phyloP scores from a whole-genome alignment of 345 rosid species.

The Cochlearia excelsa region DNA sequence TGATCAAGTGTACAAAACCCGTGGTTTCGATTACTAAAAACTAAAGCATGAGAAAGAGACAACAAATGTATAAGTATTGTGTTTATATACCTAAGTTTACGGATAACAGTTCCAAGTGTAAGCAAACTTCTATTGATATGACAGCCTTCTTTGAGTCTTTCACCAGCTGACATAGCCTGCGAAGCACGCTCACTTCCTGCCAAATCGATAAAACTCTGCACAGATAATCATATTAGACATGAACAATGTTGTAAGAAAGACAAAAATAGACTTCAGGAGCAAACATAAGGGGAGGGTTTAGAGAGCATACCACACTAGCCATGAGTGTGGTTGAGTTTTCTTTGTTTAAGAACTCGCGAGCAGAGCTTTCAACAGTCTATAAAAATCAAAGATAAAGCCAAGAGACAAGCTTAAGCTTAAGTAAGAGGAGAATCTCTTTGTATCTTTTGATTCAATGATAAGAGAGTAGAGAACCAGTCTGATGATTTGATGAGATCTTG shows the following conservation, averaged over 20 bases:
- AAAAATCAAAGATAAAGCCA: slow-evolving; percentile 1
- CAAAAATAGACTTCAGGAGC: neutral
- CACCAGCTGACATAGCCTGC: slow-evolving; percentile 78
- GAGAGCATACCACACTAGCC: slow-evolving; percentile 79
- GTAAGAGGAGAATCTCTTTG: neutral
- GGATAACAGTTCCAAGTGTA: slow-evolving; percentile 90
- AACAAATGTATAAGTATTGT: neutral
- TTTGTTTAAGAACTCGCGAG: slow-evolving; percentile 91
- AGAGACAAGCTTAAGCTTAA: slow-evolving; percentile 2
- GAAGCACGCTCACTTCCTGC: slow-evolving; percentile 99
- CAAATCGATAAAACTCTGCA: slow-evolving; percentile 89
- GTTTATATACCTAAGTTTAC: slow-evolving; percentile 77
- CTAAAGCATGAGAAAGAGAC: neutral
- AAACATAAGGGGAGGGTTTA: slow-evolving; percentile 5
- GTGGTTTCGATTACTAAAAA: neutral
- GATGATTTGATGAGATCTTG: slow-evolving; percentile 95
- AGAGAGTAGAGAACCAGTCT: slow-evolving; percentile 54
- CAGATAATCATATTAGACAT: neutral
- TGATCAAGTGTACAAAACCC: neutral
- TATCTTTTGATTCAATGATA: slow-evolving; percentile 19
- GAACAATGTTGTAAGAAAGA: neutral
- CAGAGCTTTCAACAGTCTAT: slow-evolving; percentile 96
- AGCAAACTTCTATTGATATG: slow-evolving; percentile 93
- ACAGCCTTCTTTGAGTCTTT: slow-evolving; percentile 96
- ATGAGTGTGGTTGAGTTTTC: slow-evolving; percentile 83